phyloP scores from a whole-genome alignment of 352 stramenopile genomes.

The Phytophthora citrophthora region DNA sequence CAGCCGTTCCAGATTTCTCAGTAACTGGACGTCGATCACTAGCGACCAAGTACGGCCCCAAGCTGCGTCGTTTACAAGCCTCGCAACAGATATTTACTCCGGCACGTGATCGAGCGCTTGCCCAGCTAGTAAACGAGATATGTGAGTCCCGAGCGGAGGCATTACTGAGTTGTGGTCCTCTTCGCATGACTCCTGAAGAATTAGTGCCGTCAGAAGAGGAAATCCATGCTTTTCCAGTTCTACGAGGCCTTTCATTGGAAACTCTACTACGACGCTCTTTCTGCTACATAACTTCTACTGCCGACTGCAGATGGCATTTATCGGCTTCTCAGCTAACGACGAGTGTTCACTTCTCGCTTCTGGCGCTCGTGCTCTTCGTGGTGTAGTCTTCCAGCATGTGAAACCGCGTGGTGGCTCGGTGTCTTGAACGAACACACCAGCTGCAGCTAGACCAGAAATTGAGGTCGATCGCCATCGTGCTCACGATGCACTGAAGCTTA shows the following conservation, averaged over 20 bases:
- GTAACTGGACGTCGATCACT: no score
- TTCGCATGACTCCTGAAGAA: no score
- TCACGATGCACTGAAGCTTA: conserved; percentile 93
- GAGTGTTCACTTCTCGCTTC: conserved; percentile 66
- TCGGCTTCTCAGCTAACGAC: conserved; percentile 79
- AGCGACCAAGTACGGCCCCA: no score
- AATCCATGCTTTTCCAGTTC: no score
- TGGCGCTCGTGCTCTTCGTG: conserved; percentile 63
- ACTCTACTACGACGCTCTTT: conserved; percentile 77
- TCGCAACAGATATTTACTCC: no score
- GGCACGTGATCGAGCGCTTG: no score
- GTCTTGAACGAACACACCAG: conserved; percentile 87
- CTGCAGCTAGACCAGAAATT: conserved; percentile 80
- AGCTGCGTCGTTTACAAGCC: no score
- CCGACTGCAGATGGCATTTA: conserved; percentile 84
- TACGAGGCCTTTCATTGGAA: conserved; percentile 54
- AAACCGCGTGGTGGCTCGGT: conserved; percentile 89
- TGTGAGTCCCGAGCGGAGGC: no score
- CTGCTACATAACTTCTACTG: conserved; percentile 90
- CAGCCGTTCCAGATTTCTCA: no score
- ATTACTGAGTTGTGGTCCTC: no score
- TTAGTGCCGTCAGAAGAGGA: no score
- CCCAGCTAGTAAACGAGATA: no score
- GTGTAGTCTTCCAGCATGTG: conserved; percentile 86
- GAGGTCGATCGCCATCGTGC: conserved; percentile 86